phyloP scores from a whole-genome alignment of 1,139 yeast genomes.

The Saccharomycopsis hybrid region DNA sequence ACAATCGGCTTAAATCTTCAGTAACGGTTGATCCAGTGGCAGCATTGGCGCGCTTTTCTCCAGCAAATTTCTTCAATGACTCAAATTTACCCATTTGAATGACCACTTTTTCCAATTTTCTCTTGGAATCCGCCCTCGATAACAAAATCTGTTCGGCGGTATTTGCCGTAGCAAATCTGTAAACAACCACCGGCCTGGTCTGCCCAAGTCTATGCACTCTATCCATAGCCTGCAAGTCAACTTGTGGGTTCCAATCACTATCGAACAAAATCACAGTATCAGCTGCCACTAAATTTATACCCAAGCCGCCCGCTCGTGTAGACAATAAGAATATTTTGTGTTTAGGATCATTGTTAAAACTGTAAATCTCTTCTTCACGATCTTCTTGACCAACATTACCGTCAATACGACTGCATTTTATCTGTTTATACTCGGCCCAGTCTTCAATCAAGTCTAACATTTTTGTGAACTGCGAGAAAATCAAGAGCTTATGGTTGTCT shows the following conservation, averaged over 20 bases:
- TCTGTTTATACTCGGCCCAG: conserved; percentile 39
- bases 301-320: conserved; percentile 93
- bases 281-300: conserved; percentile 78
- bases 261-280: conserved; percentile 88
- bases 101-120: conserved; percentile 73
- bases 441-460: conserved; percentile 72
- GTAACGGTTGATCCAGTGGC: conserved; percentile 1
- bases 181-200: conserved; percentile 70
- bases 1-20: conserved; percentile 9
- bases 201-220: conserved; percentile 94
- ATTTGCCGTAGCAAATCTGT: conserved; percentile 65
- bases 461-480: conserved; percentile 79
- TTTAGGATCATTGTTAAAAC: conserved; percentile 37
- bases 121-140: conserved; percentile 69
- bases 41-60: conserved; percentile 18
- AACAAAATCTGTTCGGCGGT: conserved; percentile 81
- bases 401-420: conserved; percentile 60
- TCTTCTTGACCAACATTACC: conserved; percentile 64
- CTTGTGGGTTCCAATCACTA: conserved; percentile 97
- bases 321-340: conserved; percentile 61
- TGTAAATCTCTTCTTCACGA: conserved; percentile 56
- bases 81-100: conserved; percentile 81
- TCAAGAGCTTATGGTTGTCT: conserved; percentile 57
- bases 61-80: conserved; percentile 36
- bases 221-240: conserved; percentile 93